A percentile compares a stretch with the other conserved stretches of the same genome.
Conservation (phyloP, 805 yeast genomes). For the Kurtzmaniella cleridarum region DNA sequence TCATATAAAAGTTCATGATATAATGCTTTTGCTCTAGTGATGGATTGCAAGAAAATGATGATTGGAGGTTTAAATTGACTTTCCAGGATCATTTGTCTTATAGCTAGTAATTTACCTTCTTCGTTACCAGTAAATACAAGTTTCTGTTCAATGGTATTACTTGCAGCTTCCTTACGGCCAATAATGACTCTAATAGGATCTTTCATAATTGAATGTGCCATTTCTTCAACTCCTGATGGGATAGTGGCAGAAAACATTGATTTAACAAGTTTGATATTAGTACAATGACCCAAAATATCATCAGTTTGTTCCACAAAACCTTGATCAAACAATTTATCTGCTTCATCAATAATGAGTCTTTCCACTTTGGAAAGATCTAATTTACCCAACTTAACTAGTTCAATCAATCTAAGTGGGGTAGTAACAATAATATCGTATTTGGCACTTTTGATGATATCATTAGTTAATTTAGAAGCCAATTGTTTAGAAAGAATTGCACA, state of each 20-base stretch:
- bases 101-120: slow-evolving; percentile 89
- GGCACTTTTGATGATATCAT: slow-evolving; percentile 50
- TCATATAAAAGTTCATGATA: slow-evolving; percentile 92
- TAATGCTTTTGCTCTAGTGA: slow-evolving; percentile 89
- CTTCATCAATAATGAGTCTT: slow-evolving; percentile 86
- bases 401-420: slow-evolving; percentile 86
- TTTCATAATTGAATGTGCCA: slow-evolving; percentile 79
- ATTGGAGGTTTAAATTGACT: slow-evolving; percentile 92
- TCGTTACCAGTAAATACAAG: slow-evolving; percentile 87
- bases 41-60: slow-evolving; percentile 84
- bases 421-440: slow-evolving; percentile 78
- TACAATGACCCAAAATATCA: slow-evolving; percentile 60
- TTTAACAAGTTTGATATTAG: slow-evolving; percentile 50
- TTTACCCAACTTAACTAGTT: slow-evolving; percentile 58
- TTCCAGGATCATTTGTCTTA: slow-evolving; percentile 77
- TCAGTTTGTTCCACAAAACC: slow-evolving; percentile 90
- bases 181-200: slow-evolving; percentile 83
- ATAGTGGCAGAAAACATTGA: slow-evolving; percentile 93
- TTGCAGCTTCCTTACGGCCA: slow-evolving; percentile 93
- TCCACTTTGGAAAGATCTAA: slow-evolving; percentile 63
- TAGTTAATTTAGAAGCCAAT: slow-evolving; percentile 59
- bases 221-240: slow-evolving; percentile 86
- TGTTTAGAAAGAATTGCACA: slow-evolving; percentile 68
- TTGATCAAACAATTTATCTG: slow-evolving; percentile 85
- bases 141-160: slow-evolving; percentile 73